Base-by-base conservation (phyloP, 495 filamentous ascomycete genomes). In the Amorphotheca resinae region DNA sequence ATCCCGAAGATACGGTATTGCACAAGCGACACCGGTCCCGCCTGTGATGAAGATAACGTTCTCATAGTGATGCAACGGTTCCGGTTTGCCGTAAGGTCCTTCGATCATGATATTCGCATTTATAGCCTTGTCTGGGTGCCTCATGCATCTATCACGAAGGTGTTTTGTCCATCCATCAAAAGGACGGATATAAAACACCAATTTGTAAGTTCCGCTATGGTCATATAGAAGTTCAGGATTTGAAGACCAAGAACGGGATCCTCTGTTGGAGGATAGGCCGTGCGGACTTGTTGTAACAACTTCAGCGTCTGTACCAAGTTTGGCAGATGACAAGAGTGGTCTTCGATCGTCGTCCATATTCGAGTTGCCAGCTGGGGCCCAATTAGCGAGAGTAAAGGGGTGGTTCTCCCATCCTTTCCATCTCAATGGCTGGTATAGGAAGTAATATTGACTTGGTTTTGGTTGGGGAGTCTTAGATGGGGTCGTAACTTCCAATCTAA, bases 41-140 rank as follows among this genome's bases (percentile, higher is more conserved):
- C 77, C 76, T 2, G 65, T 73, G 12, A 81, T 63, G n/a, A 79
- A 61, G 7, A 79, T 48, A 11, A 77, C 59, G 1, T 64, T 67
- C 21, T 72, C 64, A 44, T 67, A 76, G 4, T 56, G 55, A 50
- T 67, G 66, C 0, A 77, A 43, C 0, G 69, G 67, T 12, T 59
- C 60, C 11, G 57, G 56, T 31, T 67, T 54, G 3, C 76, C 74
- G 47, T 81, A 80, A 1, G 77, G 73, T 0, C 76, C 76, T 47
- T 80, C 77, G 5, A 78, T 59, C 0, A 79, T 57, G 28, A 42
- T 33, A 26, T 40, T 22, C 7, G 25, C 22, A 31, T 14, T 40
- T 21, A 14, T 23, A n/a, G n/a, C 35, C 23, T 48, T 23, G 12
- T 18, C 25, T 9, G 14, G 17, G 6, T 34, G 22, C 14, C n/a